Conservation (phyloP, 371 early-diverging fungal genomes). For the Sporodiniella umbellata region DNA sequence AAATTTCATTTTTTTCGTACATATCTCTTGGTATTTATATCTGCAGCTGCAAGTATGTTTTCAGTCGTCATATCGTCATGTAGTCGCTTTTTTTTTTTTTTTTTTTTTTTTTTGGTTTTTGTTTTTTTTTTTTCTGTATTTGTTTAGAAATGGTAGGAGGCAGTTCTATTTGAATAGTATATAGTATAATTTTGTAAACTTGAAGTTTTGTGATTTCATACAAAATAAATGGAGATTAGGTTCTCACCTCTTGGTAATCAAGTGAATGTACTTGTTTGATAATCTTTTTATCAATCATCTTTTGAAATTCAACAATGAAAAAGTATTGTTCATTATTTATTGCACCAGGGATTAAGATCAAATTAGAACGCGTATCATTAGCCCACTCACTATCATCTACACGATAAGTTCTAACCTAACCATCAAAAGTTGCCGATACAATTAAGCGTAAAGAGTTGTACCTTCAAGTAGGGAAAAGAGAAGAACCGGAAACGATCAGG, state of each 20-base stretch:
- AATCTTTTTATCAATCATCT: no score
- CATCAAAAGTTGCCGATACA: no score
- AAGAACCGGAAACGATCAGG: no score
- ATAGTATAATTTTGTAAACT: slow-evolving; percentile 1
- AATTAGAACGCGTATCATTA: not conserved
- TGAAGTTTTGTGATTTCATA: no score
- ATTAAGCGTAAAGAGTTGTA: no score
- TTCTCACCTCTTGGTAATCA: no score
- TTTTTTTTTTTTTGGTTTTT: no score
- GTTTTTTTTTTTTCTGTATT: slow-evolving; percentile 1
- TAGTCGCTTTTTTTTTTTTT: slow-evolving; percentile 8
- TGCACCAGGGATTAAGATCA: not conserved
- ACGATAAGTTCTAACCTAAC: not conserved
- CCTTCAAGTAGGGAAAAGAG: no score
- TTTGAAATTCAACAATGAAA: not conserved
- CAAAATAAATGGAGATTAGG: no score
- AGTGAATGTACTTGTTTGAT: no score
- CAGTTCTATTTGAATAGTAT: slow-evolving; percentile 6
- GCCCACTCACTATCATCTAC: not conserved
- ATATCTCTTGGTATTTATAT: slow-evolving; percentile 7
- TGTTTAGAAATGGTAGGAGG: slow-evolving; percentile 6
- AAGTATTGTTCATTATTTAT: not conserved
- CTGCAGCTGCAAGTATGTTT: slow-evolving; percentile 4
- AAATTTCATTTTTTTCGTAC: slow-evolving; percentile 7
- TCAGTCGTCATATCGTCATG: slow-evolving; percentile 4